These are phyloP conservation scores for Termitomyces sp. DNA, from an alignment of 768 basidiomycete genomes.

Conservation along the genomic window DNA sequence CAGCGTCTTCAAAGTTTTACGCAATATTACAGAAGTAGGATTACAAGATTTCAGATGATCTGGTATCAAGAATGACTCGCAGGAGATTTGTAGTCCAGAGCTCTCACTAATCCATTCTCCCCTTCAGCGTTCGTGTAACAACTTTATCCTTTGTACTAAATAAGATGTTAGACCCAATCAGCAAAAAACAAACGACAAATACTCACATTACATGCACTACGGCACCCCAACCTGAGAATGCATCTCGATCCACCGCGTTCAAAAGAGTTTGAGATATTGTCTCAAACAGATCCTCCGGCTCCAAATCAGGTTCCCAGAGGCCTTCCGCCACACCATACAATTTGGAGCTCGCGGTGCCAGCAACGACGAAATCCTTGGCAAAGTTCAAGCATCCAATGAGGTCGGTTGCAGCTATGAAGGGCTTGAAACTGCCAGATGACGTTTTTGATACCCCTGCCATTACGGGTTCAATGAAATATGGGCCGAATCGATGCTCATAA, in stretches of 20 bases:
- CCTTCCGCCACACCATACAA: conserved; percentile 97
- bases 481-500: conserved; percentile 94
- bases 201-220: conserved; percentile 94
- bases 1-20: neutral
- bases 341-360: conserved; percentile 89
- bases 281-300: conserved; percentile 96
- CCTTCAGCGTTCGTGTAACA: conserved; percentile 83
- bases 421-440: conserved; percentile 68
- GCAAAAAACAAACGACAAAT: neutral
- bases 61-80: neutral
- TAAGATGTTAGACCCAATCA: neutral
- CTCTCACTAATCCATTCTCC: conserved; percentile 77
- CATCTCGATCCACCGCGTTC: conserved; percentile 95
- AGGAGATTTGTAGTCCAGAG: neutral
- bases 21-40: conserved; percentile 1
- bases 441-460: conserved; percentile 85
- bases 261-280: conserved; percentile 95
- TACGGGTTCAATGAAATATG: conserved; percentile 96
- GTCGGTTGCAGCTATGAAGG: conserved; percentile 95
- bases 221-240: conserved; percentile 95
- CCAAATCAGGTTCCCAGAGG: conserved; percentile 96
- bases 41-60: conserved; percentile 2
- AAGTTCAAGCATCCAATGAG: conserved; percentile 91
- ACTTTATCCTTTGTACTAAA: conserved; percentile 68
- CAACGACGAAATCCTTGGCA: conserved; percentile 95